Base-by-base conservation (phyloP, 2,329 filamentous ascomycete genomes). In the Penicillium thymicola region DNA sequence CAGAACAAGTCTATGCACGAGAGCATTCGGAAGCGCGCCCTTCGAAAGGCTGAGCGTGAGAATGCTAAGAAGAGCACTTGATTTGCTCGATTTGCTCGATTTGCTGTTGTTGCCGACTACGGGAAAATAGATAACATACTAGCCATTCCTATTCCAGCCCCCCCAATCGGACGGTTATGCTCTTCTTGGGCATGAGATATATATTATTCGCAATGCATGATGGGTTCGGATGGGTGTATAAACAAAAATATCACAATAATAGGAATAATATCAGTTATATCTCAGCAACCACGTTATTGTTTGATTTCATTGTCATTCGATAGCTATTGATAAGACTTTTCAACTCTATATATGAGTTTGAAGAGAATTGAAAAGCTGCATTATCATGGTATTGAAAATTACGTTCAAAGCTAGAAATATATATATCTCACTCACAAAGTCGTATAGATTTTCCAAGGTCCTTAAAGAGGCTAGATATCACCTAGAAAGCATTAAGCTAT, bases 31-130 rank as follows among this genome's bases (percentile, higher is more conserved):
- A 88, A 82, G 73, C 83, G 92, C 54, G 92, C 92, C 40, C 77
- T 97, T 70, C 87, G 83, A 72, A 97, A 96, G 82, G 87, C 86
- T 4, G 90, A 90, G 67, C 85, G 91, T 44, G 89, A 95, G 83
- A 90, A 89, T 77, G 75, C 68, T 34, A 77, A 78, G 72, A 78
- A 78, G 68, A 70, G 70, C 59, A 67, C 67, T 42, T 76, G 62
- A 68, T 25, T 28, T 45, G 42, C 18, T 40, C 2, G 36, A 27
- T 16, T 49, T 30, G 25, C 10, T 9, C 2, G 36, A 27, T 16
- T 49, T 30, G 25, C 10, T 9, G 45, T 14, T 32, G 25, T 27
- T 37, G 42, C 40, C 40, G 28, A 28, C 18, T 44, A 46, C 6
- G 27, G 25, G 36, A 11, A 14, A 27, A 8, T 21, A 36, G 28